Evolutionary conservation across 495 filamentous ascomycete genomes (phyloP).

Genomic region (Penicillium nucicola): DNA sequence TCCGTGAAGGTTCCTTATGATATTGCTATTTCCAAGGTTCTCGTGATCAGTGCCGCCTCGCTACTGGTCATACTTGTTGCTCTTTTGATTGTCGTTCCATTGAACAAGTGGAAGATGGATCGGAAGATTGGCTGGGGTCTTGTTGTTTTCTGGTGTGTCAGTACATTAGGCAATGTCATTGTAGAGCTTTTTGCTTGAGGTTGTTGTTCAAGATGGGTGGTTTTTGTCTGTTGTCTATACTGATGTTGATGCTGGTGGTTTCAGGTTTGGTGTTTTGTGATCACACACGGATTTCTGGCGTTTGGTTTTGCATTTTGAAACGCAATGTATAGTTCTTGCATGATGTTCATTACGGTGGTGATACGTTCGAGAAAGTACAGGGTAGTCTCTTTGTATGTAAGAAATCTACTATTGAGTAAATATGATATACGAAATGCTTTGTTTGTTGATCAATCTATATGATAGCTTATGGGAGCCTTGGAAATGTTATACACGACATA

Average conservation of each 20-base stretch:
- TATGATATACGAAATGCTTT: constrained; percentile 1
- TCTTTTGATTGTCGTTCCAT: constrained; percentile 75
- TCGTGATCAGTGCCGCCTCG: constrained; percentile 77
- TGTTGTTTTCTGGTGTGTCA: constrained; percentile 80
- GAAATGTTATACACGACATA: too few relatives aligned
- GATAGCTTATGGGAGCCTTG: too few relatives aligned
- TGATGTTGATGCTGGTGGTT: not conserved
- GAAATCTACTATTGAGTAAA: not conserved
- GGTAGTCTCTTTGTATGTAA: constrained; percentile 1
- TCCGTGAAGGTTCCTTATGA: constrained; percentile 48
- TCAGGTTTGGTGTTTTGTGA: not conserved
- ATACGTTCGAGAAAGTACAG: not conserved
- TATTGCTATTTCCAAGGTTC: constrained; percentile 77
- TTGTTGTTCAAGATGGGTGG: not conserved
- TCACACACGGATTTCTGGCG: not conserved
- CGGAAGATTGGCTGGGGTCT: constrained; percentile 76
- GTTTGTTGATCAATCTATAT: too few relatives aligned
- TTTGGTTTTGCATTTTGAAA: not conserved
- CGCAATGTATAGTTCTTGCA: not conserved
- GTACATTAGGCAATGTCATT: constrained; percentile 77
- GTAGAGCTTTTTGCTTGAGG: constrained; percentile 59
- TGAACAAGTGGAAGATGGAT: constrained; percentile 89
- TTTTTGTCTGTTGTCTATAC: not conserved
- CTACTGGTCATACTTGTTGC: constrained; percentile 77
- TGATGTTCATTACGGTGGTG: not conserved